Base-by-base conservation (phyloP, 148 eudicot species). In the Limonium bicolor region DNA sequence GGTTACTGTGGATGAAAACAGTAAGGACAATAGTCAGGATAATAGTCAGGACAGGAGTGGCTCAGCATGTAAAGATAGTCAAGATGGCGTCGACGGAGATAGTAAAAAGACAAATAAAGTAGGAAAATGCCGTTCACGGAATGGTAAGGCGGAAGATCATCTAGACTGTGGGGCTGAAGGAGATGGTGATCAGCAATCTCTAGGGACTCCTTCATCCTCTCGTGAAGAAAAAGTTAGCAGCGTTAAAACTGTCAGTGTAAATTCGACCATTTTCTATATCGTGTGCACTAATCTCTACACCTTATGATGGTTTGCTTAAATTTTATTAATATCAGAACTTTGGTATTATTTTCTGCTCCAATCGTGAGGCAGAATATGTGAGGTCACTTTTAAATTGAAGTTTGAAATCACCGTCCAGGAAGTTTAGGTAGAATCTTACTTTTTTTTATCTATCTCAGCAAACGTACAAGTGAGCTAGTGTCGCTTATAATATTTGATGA, bases 191-290 rank as follows among this genome's bases (percentile, higher is more conserved):
- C 95, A 78, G 61, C 74, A 71, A 53, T 83, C 72, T 63, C 95
- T 72, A 55, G 97, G 95, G 56, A 48, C 65, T 43, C n/a, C n/a
- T n/a, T 57, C 82, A 23, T 65, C 82, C 17, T 70, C 88, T 6
- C 85, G 95, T 16, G 99, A 92, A 73, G 99, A 92, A 51, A 92
- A 92, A 81, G 94, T 92, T 46, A 81, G 88, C 84, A 85, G 94
- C 67, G 80, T 92, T 47, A 85, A 78, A 65, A 85, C 94, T 34
- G 99, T 92, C 57, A 78, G 99, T 71, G 61, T 30, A 12, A 28
- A n/a, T 56, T 61, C 18, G 42, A 7, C 24, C 9, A 22, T 19
- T 20, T 40, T n/a, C n/a, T n/a, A n/a, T n/a, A n/a, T n/a, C n/a
- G n/a, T n/a, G n/a, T n/a, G n/a, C n/a, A n/a, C n/a, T n/a, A n/a